phyloP scores from a whole-genome alignment of 2,329 filamentous ascomycete genomes.

The Colletotrichum sp. region DNA sequence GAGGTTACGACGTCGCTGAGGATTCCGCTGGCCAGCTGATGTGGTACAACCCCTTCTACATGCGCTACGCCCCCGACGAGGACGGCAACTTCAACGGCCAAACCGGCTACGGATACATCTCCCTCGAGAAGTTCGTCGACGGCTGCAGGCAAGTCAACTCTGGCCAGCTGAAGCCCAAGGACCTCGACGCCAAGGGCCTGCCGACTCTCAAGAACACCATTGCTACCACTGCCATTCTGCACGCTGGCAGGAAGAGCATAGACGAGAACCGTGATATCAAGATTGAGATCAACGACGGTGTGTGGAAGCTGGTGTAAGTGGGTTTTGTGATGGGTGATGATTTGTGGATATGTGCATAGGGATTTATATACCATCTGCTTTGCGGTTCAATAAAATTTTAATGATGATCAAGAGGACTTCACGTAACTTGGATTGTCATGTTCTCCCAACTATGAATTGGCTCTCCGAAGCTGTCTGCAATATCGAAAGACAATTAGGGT shows the following conservation, averaged over 20 bases:
- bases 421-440: background rate
- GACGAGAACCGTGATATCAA: slow-evolving; percentile 81
- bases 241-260: slow-evolving; percentile 83
- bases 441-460: background rate
- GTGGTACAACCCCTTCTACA: slow-evolving; percentile 96
- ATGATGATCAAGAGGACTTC: background rate
- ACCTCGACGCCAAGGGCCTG: slow-evolving; percentile 80
- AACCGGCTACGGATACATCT: slow-evolving; percentile 90
- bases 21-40: slow-evolving; percentile 73
- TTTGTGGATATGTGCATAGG: slow-evolving; percentile 2
- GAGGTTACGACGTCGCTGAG: slow-evolving; percentile 93
- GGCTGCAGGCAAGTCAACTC: slow-evolving; percentile 81
- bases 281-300: slow-evolving; percentile 69
- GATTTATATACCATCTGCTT: slow-evolving; percentile 17
- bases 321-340: background rate
- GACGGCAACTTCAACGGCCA: slow-evolving; percentile 94
- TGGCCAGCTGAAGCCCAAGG: slow-evolving; percentile 71
- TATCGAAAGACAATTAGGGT: background rate
- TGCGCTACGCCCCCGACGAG: slow-evolving; percentile 93
- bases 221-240: slow-evolving; percentile 88
- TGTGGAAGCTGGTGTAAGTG: slow-evolving; percentile 68
- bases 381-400: slow-evolving; percentile 1
- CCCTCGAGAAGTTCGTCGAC: slow-evolving; percentile 95
- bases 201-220: slow-evolving; percentile 90
- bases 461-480: background rate